Evolutionary conservation across 2,329 filamentous ascomycete species (phyloP).

Genomic region (Rugonectria rugulosa): DNA sequence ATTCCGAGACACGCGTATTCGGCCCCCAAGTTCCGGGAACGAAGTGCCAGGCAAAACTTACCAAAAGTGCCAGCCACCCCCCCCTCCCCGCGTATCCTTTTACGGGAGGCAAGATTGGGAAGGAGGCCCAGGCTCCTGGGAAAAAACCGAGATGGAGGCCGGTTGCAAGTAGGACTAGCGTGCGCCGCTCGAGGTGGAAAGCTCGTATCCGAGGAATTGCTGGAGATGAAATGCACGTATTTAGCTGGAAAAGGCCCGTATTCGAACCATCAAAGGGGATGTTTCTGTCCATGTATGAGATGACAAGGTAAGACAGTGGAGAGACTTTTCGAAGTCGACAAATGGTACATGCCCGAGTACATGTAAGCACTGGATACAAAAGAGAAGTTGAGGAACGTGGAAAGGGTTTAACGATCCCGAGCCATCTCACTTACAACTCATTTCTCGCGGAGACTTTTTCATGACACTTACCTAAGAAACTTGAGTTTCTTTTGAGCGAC

Average conservation of each 20-base stretch:
- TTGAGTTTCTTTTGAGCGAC: too few species aligned
- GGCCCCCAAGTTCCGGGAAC: background rate
- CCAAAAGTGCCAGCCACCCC: background rate
- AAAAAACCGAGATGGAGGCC: background rate
- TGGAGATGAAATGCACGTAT: background rate
- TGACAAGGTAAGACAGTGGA: background rate
- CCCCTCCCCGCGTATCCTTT: background rate
- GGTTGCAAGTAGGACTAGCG: too few species aligned
- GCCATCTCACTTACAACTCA: too few species aligned
- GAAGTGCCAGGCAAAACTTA: too few species aligned
- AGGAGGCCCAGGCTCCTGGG: background rate
- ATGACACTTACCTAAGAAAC: too few species aligned
- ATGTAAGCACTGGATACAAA: too few species aligned
- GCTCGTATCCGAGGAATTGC: background rate
- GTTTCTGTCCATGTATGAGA: too few species aligned
- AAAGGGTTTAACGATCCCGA: too few species aligned
- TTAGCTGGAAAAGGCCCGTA: background rate
- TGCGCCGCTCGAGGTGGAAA: background rate
- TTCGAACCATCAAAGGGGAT: background rate
- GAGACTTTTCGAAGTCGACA: background rate
- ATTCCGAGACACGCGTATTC: constrained; percentile 31
- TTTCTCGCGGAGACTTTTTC: too few species aligned
- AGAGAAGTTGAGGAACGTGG: too few species aligned
- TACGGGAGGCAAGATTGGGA: background rate
- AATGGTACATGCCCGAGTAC: too few species aligned